These are phyloP conservation scores for Halophytophthora batemanensis DNA, from an alignment of 352 stramenopile species.

Conservation along the genomic window DNA sequence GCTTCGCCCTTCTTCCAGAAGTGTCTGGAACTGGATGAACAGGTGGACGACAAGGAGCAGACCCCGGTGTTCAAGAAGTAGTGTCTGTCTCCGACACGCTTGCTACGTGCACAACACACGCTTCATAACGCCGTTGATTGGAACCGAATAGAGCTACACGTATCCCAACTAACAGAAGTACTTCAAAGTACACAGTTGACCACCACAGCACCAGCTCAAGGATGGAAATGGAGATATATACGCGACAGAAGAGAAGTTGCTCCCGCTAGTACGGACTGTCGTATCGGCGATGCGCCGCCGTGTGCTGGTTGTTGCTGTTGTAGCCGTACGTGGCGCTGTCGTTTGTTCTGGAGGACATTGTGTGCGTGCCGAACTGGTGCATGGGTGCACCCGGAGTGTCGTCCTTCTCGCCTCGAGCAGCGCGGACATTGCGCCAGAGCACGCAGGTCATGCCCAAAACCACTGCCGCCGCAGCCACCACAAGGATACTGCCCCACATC, in stretches of 20 bases:
- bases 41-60: slow-evolving; percentile 15
- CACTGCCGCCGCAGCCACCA: slow-evolving; percentile 40
- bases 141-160: slow-evolving; percentile 14
- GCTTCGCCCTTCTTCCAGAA: slow-evolving; percentile 35
- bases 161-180: slow-evolving; percentile 16
- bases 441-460: slow-evolving; percentile 60
- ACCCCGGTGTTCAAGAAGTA: slow-evolving; percentile 34
- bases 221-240: too few species aligned
- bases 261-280: slow-evolving; percentile 39
- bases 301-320: slow-evolving; percentile 28
- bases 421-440: slow-evolving; percentile 39
- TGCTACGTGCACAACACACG: neutral
- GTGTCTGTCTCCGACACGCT: neutral
- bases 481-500: slow-evolving; percentile 50
- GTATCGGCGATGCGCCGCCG: slow-evolving; percentile 27
- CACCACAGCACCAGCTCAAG: too few species aligned
- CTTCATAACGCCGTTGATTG: slow-evolving; percentile 22
- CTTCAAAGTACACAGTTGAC: too few species aligned
- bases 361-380: slow-evolving; percentile 31
- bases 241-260: too few species aligned
- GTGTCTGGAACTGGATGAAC: slow-evolving; percentile 29
- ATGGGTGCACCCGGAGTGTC: slow-evolving; percentile 9
- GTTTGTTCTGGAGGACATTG: slow-evolving; percentile 14
- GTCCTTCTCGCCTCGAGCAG: slow-evolving; percentile 18
- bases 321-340: slow-evolving; percentile 20